Percentiles rank a stretch among this genome's conserved stretches.
Evolutionary conservation across 495 filamentous ascomycete genomes (phyloP).

Genomic region (Pseudomonodictys pantanalensis): DNA sequence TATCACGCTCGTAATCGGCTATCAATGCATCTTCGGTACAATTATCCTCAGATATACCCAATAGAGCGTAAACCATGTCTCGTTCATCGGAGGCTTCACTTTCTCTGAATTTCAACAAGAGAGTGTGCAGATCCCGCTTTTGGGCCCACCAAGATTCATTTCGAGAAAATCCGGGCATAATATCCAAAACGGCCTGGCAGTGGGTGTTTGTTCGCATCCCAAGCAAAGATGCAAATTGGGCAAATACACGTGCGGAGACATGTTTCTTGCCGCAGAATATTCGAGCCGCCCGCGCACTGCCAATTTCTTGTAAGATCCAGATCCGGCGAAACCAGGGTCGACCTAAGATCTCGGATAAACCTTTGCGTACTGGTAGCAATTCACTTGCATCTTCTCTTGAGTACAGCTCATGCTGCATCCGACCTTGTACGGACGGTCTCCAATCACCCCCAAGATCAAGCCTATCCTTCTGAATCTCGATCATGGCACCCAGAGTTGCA

Average conservation of each 20-base stretch:
- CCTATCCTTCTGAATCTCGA: neutral
- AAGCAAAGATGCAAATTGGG: constrained; percentile 32
- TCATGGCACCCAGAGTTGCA: constrained; percentile 5
- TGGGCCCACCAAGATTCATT: constrained; percentile 37
- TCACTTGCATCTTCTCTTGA: neutral
- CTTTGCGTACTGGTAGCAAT: constrained; percentile 2
- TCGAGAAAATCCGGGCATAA: constrained; percentile 38
- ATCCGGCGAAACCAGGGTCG: constrained; percentile 37
- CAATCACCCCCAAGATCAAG: neutral
- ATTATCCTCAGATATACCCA: constrained; percentile 37
- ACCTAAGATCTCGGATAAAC: constrained; percentile 21
- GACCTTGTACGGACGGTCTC: neutral
- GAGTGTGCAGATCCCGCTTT: constrained; percentile 32
- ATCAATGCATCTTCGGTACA: constrained; percentile 12
- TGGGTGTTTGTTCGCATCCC: neutral
- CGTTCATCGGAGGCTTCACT: constrained; percentile 37
- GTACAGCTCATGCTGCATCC: neutral
- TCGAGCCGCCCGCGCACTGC: constrained; percentile 29
- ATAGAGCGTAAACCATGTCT: constrained; percentile 42
- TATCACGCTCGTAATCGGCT: constrained; percentile 33
- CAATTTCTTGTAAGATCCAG: constrained; percentile 42
- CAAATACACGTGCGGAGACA: constrained; percentile 34
- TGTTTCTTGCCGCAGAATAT: constrained; percentile 37
- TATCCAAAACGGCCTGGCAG: constrained; percentile 41
- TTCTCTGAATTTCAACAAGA: constrained; percentile 36